Evolutionary conservation across 1,139 yeast genomes (phyloP).

Genomic region (Kazachstania sp.): DNA sequence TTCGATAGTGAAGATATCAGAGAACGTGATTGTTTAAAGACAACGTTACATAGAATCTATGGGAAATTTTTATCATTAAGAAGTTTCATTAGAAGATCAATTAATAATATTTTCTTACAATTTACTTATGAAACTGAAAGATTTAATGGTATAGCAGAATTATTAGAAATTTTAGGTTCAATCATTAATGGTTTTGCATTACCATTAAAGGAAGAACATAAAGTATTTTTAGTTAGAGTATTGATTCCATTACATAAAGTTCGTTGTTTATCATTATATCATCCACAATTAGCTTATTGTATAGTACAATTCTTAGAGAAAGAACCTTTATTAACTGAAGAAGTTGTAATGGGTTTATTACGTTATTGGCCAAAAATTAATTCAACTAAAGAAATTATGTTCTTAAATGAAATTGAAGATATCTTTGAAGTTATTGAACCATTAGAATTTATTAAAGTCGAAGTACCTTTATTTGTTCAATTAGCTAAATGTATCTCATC

Average conservation of each 20-base stretch:
- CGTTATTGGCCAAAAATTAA: slow-evolving; percentile 97
- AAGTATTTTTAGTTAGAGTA: slow-evolving; percentile 79
- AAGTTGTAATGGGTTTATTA: slow-evolving; percentile 84
- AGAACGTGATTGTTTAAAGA: slow-evolving; percentile 90
- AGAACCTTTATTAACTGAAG: slow-evolving; percentile 86
- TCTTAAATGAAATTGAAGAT: slow-evolving; percentile 90
- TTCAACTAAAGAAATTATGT: slow-evolving; percentile 93
- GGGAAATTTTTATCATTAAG: slow-evolving; percentile 89
- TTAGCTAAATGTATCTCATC: slow-evolving; percentile 89
- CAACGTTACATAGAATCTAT: slow-evolving; percentile 89
- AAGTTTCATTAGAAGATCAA: slow-evolving; percentile 84
- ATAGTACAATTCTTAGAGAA: slow-evolving; percentile 93
- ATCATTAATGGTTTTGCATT: slow-evolving; percentile 96
- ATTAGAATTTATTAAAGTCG: slow-evolving; percentile 80
- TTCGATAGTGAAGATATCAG: slow-evolving; percentile 96
- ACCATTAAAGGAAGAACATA: slow-evolving; percentile 95
- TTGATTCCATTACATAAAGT: slow-evolving; percentile 90
- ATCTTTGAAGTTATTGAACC: slow-evolving; percentile 96
- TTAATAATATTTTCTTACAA: slow-evolving; percentile 84
- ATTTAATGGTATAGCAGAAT: slow-evolving; percentile 92
- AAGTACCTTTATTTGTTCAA: slow-evolving; percentile 90
- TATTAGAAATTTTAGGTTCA: slow-evolving; percentile 88
- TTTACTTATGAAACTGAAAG: slow-evolving; percentile 93
- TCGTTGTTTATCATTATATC: slow-evolving; percentile 77
- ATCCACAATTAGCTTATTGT: slow-evolving; percentile 95